A percentile compares a stretch with the other conserved stretches of the same genome.
Evolutionary conservation across 73 alveolate genomes (phyloP).

Genomic region (Blepharisma stoltei): DNA sequence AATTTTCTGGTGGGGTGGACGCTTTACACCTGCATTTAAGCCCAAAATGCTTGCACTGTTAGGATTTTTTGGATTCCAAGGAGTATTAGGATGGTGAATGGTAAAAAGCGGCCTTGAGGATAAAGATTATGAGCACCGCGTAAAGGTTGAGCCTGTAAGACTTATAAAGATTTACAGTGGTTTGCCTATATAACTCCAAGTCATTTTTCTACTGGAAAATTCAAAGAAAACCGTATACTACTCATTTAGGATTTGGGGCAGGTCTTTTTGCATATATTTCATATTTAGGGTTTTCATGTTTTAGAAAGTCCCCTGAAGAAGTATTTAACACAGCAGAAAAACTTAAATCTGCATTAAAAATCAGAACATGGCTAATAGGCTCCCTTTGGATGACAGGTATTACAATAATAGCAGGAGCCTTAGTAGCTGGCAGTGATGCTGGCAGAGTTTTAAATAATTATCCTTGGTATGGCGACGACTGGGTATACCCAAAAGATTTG

Average conservation of each 20-base stretch:
- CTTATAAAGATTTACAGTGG: too few species aligned
- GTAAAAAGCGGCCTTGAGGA: constrained; percentile 78
- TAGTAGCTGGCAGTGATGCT: constrained; percentile 85
- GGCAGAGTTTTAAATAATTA: constrained; percentile 78
- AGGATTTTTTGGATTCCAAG: constrained; percentile 73
- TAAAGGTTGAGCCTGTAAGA: constrained; percentile 80
- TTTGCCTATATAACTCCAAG: too few species aligned
- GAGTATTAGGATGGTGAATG: constrained; percentile 93
- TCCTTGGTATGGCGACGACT: constrained; percentile 71
- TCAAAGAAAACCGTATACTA: too few species aligned
- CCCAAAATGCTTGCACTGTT: constrained; percentile 43
- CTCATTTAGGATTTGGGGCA: constrained; percentile 71
- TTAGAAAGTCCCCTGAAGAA: constrained; percentile 73
- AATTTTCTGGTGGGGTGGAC: constrained; percentile 58
- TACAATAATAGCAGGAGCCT: constrained; percentile 33
- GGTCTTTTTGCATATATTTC: constrained; percentile 52
- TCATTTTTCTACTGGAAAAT: too few species aligned
- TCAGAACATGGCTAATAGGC: constrained; percentile 58
- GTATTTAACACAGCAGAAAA: constrained; percentile 52
- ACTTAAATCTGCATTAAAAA: constrained; percentile 36
- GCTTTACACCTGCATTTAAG: constrained; percentile 53
- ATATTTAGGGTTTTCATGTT: constrained; percentile 64
- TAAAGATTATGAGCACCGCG: constrained; percentile 63
- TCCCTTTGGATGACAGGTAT: constrained; percentile 34
- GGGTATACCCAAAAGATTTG: constrained; percentile 55